Base-by-base conservation (phyloP, 768 basidiomycete species). In the Serendipita vermifera region DNA sequence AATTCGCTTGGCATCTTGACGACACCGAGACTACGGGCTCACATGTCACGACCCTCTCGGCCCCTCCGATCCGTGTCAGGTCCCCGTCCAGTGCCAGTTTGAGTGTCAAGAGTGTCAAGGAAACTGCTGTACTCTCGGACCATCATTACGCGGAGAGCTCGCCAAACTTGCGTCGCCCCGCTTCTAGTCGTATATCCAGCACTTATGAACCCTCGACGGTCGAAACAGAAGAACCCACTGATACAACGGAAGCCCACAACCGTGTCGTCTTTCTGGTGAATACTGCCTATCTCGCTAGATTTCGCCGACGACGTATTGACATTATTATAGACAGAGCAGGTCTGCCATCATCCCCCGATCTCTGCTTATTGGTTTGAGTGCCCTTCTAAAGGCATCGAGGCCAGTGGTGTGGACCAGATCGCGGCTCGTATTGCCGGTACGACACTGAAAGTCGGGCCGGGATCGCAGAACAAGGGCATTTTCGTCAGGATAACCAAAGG, bases 291-390 rank as follows among this genome's bases (percentile, higher is more conserved):
- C n/a, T n/a, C n/a, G n/a, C n/a, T n/a, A n/a, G n/a, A n/a, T n/a
- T n/a, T n/a, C n/a, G n/a, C n/a, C n/a, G n/a, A n/a, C n/a, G n/a
- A n/a, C n/a, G n/a, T n/a, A n/a, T n/a, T n/a, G n/a, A n/a, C n/a
- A n/a, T n/a, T n/a, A n/a, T n/a, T n/a, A 17, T 59, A 72, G 70
- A 94, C 91, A 13, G 93, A 96, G 67, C 93, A 96, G 69, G 82
- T 97, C 43, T 96, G 88, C 1, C 96, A 99, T 70, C 96, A 99
- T 64, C 96, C 96, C 0, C 96, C 96, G 2, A 80, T 97, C 29
- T 94, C 90, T 1, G 82, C 86, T 0, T 94, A 82, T 65, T 82
- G 81, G 60, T 88, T 85, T 5, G 59, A 71, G 3, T 93, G 88
- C 67, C 89, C 92, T 0, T 71, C 79, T 38, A 78, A 81, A 24